A percentile compares a stretch with the other conserved stretches of the same genome.
phyloP scores from a whole-genome alignment of 257 asterid species.

The Scutellaria galericulata region DNA sequence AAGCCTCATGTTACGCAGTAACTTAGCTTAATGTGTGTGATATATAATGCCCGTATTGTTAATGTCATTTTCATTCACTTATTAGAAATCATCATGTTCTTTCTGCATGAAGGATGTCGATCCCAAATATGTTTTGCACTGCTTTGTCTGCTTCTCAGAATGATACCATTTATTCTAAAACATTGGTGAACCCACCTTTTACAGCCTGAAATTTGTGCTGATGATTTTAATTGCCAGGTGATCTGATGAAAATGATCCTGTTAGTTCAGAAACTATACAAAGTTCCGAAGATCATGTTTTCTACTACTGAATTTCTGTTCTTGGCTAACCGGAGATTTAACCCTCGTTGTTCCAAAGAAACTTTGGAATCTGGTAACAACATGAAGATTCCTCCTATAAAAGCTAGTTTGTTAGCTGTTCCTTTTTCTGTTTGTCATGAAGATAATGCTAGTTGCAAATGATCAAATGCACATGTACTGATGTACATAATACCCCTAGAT shows the following conservation, averaged over 20 bases:
- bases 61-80: not conserved
- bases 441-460: no score
- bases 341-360: constrained; percentile 24
- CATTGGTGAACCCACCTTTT: not conserved
- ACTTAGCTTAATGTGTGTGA: not conserved
- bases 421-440: no score
- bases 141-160: not conserved
- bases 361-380: constrained; percentile 14
- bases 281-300: constrained; percentile 14
- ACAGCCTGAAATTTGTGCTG: constrained; percentile 13
- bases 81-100: not conserved
- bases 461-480: no score
- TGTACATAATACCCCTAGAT: no score
- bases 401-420: no score
- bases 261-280: constrained; percentile 26
- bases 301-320: not conserved
- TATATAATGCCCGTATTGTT: not conserved
- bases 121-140: not conserved
- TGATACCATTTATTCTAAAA: not conserved
- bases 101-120: not conserved
- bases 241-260: constrained; percentile 31
- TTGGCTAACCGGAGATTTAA: constrained; percentile 21
- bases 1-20: not conserved
- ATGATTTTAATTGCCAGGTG: constrained; percentile 38
- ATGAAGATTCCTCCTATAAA: not conserved